phyloP scores from a whole-genome alignment of 2,329 filamentous ascomycete species.

The Neobulgaria alba region DNA sequence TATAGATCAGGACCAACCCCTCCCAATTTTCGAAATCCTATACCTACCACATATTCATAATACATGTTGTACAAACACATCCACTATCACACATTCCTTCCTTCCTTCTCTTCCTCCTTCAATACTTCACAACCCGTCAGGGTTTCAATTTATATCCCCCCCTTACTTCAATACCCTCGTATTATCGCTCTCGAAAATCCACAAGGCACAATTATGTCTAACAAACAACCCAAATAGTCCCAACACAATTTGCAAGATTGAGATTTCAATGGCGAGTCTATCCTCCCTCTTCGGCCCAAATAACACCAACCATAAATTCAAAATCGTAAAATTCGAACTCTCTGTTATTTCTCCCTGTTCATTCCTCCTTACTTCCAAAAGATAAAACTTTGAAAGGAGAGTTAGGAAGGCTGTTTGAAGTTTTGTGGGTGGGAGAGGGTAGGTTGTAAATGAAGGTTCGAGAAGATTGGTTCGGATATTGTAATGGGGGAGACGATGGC shows the following conservation, averaged over 20 bases:
- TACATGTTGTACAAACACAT: too few species aligned
- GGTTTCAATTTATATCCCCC: too few species aligned
- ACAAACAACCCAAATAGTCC: conserved; percentile 80
- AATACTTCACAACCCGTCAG: too few species aligned
- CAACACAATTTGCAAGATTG: conserved; percentile 65
- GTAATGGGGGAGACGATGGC: conserved; percentile 84
- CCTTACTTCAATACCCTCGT: too few species aligned
- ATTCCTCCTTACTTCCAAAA: conserved; percentile 62
- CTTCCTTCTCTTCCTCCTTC: too few species aligned
- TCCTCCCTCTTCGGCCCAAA: conserved; percentile 87
- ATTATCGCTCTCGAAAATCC: conserved; percentile 90
- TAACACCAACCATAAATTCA: conserved; percentile 96
- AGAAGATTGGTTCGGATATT: conserved; percentile 77
- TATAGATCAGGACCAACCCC: too few species aligned
- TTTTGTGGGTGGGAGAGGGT: conserved; percentile 60
- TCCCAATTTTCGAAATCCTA: too few species aligned
- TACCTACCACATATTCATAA: too few species aligned
- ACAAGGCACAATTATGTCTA: conserved; percentile 74
- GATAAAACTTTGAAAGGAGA: conserved; percentile 56
- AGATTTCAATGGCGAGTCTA: conserved; percentile 68
- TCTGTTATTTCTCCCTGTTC: conserved; percentile 63
- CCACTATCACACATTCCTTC: too few species aligned
- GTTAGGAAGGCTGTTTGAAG: conserved; percentile 56
- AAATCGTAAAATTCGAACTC: conserved; percentile 82
- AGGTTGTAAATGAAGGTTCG: conserved; percentile 78